These are phyloP conservation scores for Parathielavia appendiculata DNA, from an alignment of 495 filamentous ascomycete species.

Conservation along the genomic window DNA sequence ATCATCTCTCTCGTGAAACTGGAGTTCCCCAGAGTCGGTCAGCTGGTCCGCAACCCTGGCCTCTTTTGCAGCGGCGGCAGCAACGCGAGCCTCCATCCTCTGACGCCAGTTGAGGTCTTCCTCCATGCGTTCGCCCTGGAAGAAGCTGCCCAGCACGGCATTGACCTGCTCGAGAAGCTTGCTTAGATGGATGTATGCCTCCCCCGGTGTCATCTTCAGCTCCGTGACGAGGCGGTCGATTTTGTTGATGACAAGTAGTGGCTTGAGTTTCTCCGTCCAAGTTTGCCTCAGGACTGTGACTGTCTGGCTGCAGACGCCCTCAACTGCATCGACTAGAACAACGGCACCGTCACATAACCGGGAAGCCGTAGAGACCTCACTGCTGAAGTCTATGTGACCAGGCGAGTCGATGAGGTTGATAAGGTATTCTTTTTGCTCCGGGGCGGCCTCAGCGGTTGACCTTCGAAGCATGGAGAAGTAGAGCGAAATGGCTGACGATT, in stretches of 20 bases:
- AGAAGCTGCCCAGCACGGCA: slow-evolving; percentile 94
- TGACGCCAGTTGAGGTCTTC: slow-evolving; percentile 96
- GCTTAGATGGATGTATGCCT: slow-evolving; percentile 86
- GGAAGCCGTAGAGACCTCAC: slow-evolving; percentile 93
- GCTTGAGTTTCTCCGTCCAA: slow-evolving; percentile 94
- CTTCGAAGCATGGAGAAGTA: slow-evolving; percentile 85
- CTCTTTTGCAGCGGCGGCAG: slow-evolving; percentile 49
- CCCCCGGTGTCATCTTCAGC: slow-evolving; percentile 80
- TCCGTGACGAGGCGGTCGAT: slow-evolving; percentile 93
- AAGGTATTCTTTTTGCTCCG: slow-evolving; percentile 77
- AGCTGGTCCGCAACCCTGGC: slow-evolving; percentile 43
- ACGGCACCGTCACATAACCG: slow-evolving; percentile 91
- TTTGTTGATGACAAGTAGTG: slow-evolving; percentile 94
- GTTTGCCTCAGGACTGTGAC: slow-evolving; percentile 93
- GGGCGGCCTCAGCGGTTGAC: slow-evolving; percentile 59
- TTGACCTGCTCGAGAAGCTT: slow-evolving; percentile 94
- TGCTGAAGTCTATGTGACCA: slow-evolving; percentile 98
- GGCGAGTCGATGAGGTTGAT: slow-evolving; percentile 98
- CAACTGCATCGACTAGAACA: slow-evolving; percentile 95
- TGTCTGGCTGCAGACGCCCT: slow-evolving; percentile 97
- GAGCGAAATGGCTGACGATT: slow-evolving; percentile 95
- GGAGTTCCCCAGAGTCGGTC: slow-evolving; percentile 52
- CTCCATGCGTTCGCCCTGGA: slow-evolving; percentile 97
- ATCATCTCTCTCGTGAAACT: slow-evolving; percentile 90
- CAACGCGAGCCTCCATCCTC: slow-evolving; percentile 78